Evolutionary conservation across 1,139 yeast species (phyloP), one percentile per base, ranked within the genome.

Genomic region (Casaregolazyma suthepensis): DNA sequence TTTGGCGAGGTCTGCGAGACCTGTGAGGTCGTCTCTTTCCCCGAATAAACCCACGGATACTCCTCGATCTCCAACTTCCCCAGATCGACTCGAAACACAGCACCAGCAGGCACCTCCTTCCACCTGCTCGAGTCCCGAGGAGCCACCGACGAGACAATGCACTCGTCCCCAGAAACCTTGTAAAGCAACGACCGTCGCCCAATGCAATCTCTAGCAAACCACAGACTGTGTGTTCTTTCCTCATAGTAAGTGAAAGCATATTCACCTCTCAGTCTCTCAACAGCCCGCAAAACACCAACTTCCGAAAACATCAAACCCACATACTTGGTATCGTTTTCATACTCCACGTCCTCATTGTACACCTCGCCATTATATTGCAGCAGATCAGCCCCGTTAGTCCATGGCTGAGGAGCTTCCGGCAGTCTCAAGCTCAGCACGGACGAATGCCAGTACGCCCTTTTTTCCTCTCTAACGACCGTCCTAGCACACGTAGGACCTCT

Each of bases 321-420:
- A 54, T 65, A 78, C 5, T 67, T 68, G 0, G 85, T 78, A 64
- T 84, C 89, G 61, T 80, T 81, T 1, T 67, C 67, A 1, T 65
- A 61, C 54, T 19, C 61, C 35, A 85, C 78, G 40, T 78, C 83
- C 0, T 67, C 63, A 60, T 84, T 83, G 66, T 91, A 91, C 12
- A 90, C 71, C 65, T 91, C 98, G 0, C 98, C 99, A 66, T 93
- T 93, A 70, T 85, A 93, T 63, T 87, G 96, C 15, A 83, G 60
- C 0, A 75, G 63, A 22, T 17, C 12, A 45, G 59, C 82, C 54
- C 63, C 70, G 66, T 67, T 7, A 3, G 45, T 55, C 10, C 78
- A 58, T 0, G 98, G 96, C 68, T 93, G 98, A 22, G 70, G 61
- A 0, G 87, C 81, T 60, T 87, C 80, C 0, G 98, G 98, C 42